phyloP scores from a whole-genome alignment of 2,329 filamentous ascomycete genomes.

The Fonsecaea monophora region DNA sequence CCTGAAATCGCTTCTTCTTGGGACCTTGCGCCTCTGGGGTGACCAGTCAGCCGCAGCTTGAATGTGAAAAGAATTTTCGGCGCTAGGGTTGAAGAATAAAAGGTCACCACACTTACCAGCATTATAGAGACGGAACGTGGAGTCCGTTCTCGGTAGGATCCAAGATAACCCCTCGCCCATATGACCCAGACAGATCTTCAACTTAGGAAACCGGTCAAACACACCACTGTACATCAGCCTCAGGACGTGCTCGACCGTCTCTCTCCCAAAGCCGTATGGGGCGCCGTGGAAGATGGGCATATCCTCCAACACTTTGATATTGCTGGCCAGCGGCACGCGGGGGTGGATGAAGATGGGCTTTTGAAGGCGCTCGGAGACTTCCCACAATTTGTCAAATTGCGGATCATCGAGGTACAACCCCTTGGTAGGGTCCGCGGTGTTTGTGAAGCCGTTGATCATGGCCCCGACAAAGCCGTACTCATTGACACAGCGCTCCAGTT shows the following conservation, averaged over 20 bases:
- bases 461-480: conserved; percentile 57
- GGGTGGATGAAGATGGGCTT: conserved; percentile 62
- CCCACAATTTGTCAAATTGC: conserved; percentile 52
- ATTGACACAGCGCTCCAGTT: conserved; percentile 49
- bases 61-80: not conserved
- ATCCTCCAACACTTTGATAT: conserved; percentile 36
- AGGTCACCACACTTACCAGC: conserved; percentile 8
- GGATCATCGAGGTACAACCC: conserved; percentile 57
- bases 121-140: conserved; percentile 24
- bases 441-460: conserved; percentile 62
- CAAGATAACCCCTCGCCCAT: conserved; percentile 62
- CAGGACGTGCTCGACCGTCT: conserved; percentile 47
- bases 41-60: not conserved
- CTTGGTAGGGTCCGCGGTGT: conserved; percentile 46
- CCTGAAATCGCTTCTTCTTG: conserved; percentile 22
- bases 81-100: not conserved
- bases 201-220: conserved; percentile 61
- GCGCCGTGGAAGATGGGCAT: conserved; percentile 35
- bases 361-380: conserved; percentile 51
- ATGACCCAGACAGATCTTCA: conserved; percentile 64
- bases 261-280: conserved; percentile 48
- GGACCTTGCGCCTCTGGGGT: conserved; percentile 24
- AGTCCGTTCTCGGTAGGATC: conserved; percentile 48
- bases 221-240: conserved; percentile 59
- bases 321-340: conserved; percentile 41